phyloP scores from a whole-genome alignment of 805 yeast genomes.

The Spathaspora boniae region DNA sequence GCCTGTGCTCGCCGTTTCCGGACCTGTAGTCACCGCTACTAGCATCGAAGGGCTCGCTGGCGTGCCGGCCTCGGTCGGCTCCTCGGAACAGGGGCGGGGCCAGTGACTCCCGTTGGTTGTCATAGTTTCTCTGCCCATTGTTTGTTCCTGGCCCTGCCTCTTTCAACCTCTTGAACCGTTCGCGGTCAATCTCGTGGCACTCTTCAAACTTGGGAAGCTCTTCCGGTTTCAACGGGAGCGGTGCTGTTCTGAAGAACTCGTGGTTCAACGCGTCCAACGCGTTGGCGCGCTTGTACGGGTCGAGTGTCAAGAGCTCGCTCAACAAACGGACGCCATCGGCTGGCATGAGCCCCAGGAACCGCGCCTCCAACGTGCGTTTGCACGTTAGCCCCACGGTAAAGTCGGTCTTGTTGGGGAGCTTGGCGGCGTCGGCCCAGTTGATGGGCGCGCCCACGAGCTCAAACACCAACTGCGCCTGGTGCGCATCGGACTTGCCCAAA shows the following conservation, averaged over 20 bases:
- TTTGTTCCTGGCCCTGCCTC: no score
- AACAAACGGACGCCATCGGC: conserved; percentile 54
- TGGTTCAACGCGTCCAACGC: conserved; percentile 76
- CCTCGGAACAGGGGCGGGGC: no score
- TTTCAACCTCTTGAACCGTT: conserved; percentile 49
- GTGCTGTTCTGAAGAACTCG: conserved; percentile 62
- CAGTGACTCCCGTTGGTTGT: no score
- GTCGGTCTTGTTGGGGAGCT: conserved; percentile 54
- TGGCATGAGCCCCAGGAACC: conserved; percentile 44
- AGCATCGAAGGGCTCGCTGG: no score
- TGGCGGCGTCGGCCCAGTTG: conserved; percentile 58
- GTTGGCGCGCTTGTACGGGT: conserved; percentile 72
- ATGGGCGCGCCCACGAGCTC: conserved; percentile 79
- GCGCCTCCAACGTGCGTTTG: conserved; percentile 44
- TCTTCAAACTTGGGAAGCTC: conserved; percentile 72
- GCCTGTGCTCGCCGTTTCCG: no score
- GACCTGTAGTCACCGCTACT: no score
- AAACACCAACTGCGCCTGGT: conserved; percentile 83
- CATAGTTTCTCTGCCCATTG: no score
- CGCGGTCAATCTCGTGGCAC: conserved; percentile 83
- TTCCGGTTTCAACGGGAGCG: conserved; percentile 54
- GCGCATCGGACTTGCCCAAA: conserved; percentile 80
- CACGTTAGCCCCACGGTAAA: conserved; percentile 44
- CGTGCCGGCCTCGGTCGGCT: no score
- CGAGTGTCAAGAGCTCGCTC: conserved; percentile 57